Percentiles rank a stretch among this genome's conserved stretches.
Evolutionary conservation across 2,329 filamentous ascomycete genomes (phyloP).

Genomic region (Pseudogymnoascus sp.): DNA sequence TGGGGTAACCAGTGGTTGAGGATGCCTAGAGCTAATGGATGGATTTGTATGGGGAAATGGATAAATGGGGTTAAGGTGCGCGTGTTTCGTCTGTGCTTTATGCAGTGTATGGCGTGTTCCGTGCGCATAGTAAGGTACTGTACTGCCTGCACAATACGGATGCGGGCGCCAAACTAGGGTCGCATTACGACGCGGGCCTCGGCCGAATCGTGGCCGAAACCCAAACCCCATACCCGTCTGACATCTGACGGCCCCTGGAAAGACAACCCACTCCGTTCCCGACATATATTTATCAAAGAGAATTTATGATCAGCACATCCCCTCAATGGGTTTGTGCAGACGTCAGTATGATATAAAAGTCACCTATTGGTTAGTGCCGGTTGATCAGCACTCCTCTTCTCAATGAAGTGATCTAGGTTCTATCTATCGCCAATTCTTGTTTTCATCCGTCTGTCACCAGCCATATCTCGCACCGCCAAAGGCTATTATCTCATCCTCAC

Average conservation of each 20-base stretch:
- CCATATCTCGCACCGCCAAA: not conserved
- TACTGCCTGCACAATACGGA: not conserved
- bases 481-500: no score
- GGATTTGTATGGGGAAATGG: slow-evolving; percentile 1
- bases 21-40: not conserved
- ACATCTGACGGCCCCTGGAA: not conserved
- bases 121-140: not conserved
- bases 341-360: not conserved
- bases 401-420: not conserved
- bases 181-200: not conserved
- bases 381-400: not conserved
- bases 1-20: not conserved
- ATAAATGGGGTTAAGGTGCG: not conserved
- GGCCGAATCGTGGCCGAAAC: not conserved
- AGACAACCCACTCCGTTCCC: not conserved
- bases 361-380: not conserved
- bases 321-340: not conserved
- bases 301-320: not conserved
- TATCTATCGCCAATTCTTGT: not conserved
- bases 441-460: no score
- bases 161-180: not conserved
- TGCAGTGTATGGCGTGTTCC: not conserved
- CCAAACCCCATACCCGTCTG: not conserved
- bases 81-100: slow-evolving; percentile 5
- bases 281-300: not conserved